Evolutionary conservation across 2,329 filamentous ascomycete genomes (phyloP).

Genomic region (Amylocarpus encephaloides): DNA sequence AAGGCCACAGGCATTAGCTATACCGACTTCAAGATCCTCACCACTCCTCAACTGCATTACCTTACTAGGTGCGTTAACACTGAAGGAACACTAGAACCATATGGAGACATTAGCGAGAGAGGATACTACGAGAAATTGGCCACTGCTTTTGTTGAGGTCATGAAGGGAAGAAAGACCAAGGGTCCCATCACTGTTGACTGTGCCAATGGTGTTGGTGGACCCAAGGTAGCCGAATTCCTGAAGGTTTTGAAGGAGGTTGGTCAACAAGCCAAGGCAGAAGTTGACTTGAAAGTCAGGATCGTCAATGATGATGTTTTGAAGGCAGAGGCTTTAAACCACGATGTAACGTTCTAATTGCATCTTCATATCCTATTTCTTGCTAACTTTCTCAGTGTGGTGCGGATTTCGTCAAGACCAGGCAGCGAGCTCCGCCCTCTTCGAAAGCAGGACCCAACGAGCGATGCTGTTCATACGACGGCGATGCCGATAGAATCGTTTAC

Average conservation of each 20-base stretch:
- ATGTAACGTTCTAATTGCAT: conserved; percentile 47
- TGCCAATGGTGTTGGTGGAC: conserved; percentile 92
- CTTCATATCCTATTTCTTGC: conserved; percentile 4
- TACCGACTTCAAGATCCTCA: conserved; percentile 84
- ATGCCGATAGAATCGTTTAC: conserved; percentile 92
- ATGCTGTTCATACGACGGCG: conserved; percentile 87
- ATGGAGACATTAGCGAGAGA: conserved; percentile 80
- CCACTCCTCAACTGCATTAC: conserved; percentile 97
- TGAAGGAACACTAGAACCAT: conserved; percentile 75
- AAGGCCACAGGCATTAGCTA: conserved; percentile 68
- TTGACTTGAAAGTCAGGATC: conserved; percentile 73
- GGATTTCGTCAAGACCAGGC: conserved; percentile 95
- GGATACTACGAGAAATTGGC: conserved; percentile 95
- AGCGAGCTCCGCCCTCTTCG: conserved; percentile 78
- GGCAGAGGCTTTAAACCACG: conserved; percentile 80
- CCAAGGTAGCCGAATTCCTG: conserved; percentile 79
- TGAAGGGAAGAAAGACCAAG: conserved; percentile 67
- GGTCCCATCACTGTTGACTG: conserved; percentile 83
- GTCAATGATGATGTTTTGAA: conserved; percentile 91
- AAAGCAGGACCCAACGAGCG: conserved; percentile 71
- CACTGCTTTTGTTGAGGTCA: conserved; percentile 75
- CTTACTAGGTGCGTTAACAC: conserved; percentile 93
- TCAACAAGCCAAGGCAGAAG: conserved; percentile 33
- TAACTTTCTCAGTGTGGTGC: conserved; percentile 65
- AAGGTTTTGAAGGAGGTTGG: conserved; percentile 60